Evolutionary conservation across 1,284 basidiomycete species (phyloP), one percentile per base, ranked within the genome.

Genomic region (Puccinia triticina): DNA sequence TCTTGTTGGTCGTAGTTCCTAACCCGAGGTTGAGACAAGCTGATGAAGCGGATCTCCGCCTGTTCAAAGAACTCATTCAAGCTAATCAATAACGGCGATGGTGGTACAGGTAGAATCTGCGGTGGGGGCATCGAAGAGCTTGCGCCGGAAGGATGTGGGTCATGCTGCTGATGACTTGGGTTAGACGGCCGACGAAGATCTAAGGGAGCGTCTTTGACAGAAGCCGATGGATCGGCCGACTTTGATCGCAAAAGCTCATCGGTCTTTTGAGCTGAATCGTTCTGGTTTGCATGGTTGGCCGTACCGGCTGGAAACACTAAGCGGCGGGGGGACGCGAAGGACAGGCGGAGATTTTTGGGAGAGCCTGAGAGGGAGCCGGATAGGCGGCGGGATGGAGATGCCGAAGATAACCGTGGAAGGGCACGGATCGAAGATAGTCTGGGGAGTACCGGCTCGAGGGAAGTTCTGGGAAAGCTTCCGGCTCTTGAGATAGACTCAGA

Each of bases 31-130:
- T 82, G 79, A 37, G 79, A 71, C 21, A 82, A 43, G 43, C 59
- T 74, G 43, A 82, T 82, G 55, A 82, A 82, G 7, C 71, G 55
- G 46, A 82, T 71, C 61, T 82, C 79, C 21, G 79, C 79, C 61
- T 82, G 79, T 55, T 82, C 71, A 61, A 82, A 82, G 34, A 82
- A 82, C 59, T 82, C 71, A 18, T 74, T 59, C 37, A 82, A 72
- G 32, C 29, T 82, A 26, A 82, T 74, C 26, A 55, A 46, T 57
- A 40, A 23, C 21, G 37, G 53, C 14, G 79, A 40, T 32, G 71
- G 34, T 29, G 71, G 53, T 34, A 37, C 32, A n/a, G 50, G 69
- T 16, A 50, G 29, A 43, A 23, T 21, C 23, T 55, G 53, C 7
- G 64, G 46, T 34, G 40, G 32, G 34, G 66, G 50, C 21, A 53